Evolutionary conservation across 768 basidiomycete species (phyloP).

Genomic region (Pleurotus sapidus): DNA sequence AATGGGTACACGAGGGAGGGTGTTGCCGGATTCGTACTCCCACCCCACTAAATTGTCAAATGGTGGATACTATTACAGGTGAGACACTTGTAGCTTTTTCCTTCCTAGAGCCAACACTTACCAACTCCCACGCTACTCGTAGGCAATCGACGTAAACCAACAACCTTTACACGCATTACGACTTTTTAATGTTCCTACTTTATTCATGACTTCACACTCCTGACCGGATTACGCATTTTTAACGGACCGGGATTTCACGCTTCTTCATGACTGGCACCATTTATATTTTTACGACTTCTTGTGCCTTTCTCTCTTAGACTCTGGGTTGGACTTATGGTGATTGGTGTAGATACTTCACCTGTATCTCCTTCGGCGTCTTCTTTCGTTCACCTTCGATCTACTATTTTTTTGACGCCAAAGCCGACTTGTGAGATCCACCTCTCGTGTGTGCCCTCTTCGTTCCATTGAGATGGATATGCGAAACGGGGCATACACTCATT

Average conservation of each 20-base stretch:
- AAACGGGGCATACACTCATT: too few species aligned
- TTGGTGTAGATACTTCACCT: too few species aligned
- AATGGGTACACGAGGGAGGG: conserved; percentile 8
- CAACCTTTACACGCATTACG: not conserved
- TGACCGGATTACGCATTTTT: conserved; percentile 6
- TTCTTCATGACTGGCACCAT: conserved; percentile 4
- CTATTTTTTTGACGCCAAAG: too few species aligned
- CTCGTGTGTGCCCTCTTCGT: too few species aligned
- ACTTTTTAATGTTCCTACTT: conserved; percentile 1
- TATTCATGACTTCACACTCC: conserved; percentile 1
- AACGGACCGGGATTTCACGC: conserved; percentile 7
- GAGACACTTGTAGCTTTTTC: not conserved
- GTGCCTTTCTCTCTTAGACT: too few species aligned
- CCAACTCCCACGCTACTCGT: not conserved
- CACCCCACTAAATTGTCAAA: not conserved
- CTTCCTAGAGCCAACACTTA: not conserved
- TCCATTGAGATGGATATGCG: too few species aligned
- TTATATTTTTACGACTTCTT: conserved; percentile 6
- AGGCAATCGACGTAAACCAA: not conserved
- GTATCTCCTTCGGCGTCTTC: too few species aligned
- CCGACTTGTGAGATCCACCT: too few species aligned
- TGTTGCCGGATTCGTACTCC: conserved; percentile 10
- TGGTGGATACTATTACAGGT: not conserved
- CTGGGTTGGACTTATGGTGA: too few species aligned
- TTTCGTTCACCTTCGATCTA: too few species aligned